phyloP scores from a whole-genome alignment of 1,284 basidiomycete genomes.

The Apiotrichum porosum region DNA sequence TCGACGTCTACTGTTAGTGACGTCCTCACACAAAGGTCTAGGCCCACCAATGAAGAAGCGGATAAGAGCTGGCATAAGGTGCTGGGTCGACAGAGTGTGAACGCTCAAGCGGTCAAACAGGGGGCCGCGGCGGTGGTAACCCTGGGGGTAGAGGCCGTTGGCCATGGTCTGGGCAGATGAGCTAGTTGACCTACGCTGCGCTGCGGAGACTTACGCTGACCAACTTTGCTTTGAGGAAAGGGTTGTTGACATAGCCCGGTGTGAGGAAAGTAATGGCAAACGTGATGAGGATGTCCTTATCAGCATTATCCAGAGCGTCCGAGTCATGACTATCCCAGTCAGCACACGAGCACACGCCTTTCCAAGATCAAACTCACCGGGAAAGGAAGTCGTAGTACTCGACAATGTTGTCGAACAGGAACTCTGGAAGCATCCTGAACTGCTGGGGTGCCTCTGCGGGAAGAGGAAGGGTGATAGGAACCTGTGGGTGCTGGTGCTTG shows the following conservation, averaged over 20 bases:
- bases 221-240: conserved; percentile 96
- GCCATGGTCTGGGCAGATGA: conserved; percentile 73
- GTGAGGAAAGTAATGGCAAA: conserved; percentile 90
- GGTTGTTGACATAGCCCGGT: conserved; percentile 97
- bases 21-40: neutral
- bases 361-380: too few species aligned
- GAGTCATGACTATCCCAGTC: conserved; percentile 64
- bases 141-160: conserved; percentile 72
- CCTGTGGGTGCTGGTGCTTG: conserved; percentile 67
- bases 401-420: conserved; percentile 88
- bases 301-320: conserved; percentile 71
- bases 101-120: conserved; percentile 77
- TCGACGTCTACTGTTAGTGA: conserved; percentile 70
- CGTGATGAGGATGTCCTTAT: conserved; percentile 80
- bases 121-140: conserved; percentile 69
- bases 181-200: neutral
- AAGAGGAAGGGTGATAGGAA: conserved; percentile 69
- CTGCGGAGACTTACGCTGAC: conserved; percentile 64
- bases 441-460: conserved; percentile 75
- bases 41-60: conserved; percentile 86
- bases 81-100: conserved; percentile 75
- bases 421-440: conserved; percentile 90
- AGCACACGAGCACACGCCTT: conserved; percentile 32
- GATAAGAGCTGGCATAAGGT: conserved; percentile 87
- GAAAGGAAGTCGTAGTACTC: conserved; percentile 82